phyloP scores from a whole-genome alignment of 2,329 filamentous ascomycete genomes.

The Eurotiales sp. region DNA sequence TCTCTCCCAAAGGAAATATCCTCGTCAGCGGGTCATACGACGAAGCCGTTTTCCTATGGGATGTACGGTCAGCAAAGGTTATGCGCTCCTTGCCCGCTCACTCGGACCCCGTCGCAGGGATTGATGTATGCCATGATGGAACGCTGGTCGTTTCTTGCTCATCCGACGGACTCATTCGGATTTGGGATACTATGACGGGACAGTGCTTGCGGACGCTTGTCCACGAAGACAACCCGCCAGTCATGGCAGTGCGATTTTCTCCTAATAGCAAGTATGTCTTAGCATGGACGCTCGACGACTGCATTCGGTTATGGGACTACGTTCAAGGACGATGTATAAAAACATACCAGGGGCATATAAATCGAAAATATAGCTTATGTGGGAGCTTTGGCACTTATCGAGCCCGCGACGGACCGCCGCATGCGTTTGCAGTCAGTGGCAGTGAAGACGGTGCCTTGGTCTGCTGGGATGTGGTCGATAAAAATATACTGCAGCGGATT shows the following conservation, averaged over 20 bases:
- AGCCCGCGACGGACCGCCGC: slow-evolving; percentile 26
- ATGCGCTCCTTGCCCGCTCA: slow-evolving; percentile 93
- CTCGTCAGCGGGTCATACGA: slow-evolving; percentile 94
- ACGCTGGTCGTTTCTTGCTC: slow-evolving; percentile 89
- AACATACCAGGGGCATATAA: slow-evolving; percentile 91
- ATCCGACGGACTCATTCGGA: slow-evolving; percentile 83
- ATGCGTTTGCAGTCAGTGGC: slow-evolving; percentile 71
- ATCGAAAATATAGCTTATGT: slow-evolving; percentile 77
- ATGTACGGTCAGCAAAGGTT: slow-evolving; percentile 78
- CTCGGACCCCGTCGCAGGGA: slow-evolving; percentile 87
- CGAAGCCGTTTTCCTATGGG: slow-evolving; percentile 95
- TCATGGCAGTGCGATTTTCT: slow-evolving; percentile 84
- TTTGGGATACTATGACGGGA: slow-evolving; percentile 94
- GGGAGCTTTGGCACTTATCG: slow-evolving; percentile 74
- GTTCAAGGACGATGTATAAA: slow-evolving; percentile 87
- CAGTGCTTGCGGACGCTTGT: slow-evolving; percentile 93
- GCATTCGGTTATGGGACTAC: slow-evolving; percentile 92
- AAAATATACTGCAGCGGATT: slow-evolving; percentile 70
- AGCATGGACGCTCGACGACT: slow-evolving; percentile 86
- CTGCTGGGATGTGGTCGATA: slow-evolving; percentile 86
- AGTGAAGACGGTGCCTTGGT: slow-evolving; percentile 84
- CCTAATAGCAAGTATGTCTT: slow-evolving; percentile 92
- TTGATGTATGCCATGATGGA: slow-evolving; percentile 89
- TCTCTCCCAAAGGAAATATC: slow-evolving; percentile 97
- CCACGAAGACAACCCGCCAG: slow-evolving; percentile 90